A percentile compares a stretch with the other conserved stretches of the same genome.
Evolutionary conservation across 2,329 filamentous ascomycete genomes (phyloP).

Genomic region (Ambrosiella beaveri): DNA sequence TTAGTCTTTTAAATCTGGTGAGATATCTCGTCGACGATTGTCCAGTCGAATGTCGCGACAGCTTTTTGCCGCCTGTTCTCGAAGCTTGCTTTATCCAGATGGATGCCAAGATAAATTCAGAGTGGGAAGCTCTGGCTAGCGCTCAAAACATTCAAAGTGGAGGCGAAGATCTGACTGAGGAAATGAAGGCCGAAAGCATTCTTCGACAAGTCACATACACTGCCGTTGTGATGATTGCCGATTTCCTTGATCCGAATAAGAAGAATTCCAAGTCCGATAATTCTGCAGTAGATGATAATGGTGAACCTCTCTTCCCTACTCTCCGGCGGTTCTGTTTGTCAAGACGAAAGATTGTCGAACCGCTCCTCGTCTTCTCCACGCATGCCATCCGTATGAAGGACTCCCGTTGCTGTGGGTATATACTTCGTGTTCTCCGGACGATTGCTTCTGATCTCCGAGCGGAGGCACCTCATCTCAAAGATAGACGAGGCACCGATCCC

Average conservation of each 20-base stretch:
- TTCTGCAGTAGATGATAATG: neutral
- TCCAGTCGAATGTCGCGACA: constrained; percentile 55
- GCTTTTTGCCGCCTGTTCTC: constrained; percentile 74
- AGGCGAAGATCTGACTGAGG: constrained; percentile 68
- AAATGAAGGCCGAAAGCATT: constrained; percentile 97
- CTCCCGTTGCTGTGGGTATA: constrained; percentile 69
- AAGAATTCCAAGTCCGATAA: constrained; percentile 21
- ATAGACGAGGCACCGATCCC: constrained; percentile 19
- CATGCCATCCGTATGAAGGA: constrained; percentile 83
- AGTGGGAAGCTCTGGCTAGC: constrained; percentile 66
- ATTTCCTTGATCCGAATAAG: constrained; percentile 63
- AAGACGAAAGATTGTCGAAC: constrained; percentile 63
- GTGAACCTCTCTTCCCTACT: constrained; percentile 25
- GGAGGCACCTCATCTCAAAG: neutral
- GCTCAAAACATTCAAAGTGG: constrained; percentile 44
- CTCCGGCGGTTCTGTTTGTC: constrained; percentile 72
- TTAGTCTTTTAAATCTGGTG: constrained; percentile 78
- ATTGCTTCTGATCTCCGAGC: constrained; percentile 59
- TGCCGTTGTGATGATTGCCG: constrained; percentile 78
- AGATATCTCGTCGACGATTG: constrained; percentile 85
- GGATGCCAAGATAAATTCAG: constrained; percentile 67
- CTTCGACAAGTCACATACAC: constrained; percentile 83
- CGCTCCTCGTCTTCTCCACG: constrained; percentile 78
- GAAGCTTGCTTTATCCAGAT: constrained; percentile 70
- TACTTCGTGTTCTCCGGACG: constrained; percentile 70